Percentiles rank a stretch among this genome's conserved stretches.
These are phyloP conservation scores for Metschnikowia noctiluminum DNA, from an alignment of 805 yeast species.

Conservation along the genomic window DNA sequence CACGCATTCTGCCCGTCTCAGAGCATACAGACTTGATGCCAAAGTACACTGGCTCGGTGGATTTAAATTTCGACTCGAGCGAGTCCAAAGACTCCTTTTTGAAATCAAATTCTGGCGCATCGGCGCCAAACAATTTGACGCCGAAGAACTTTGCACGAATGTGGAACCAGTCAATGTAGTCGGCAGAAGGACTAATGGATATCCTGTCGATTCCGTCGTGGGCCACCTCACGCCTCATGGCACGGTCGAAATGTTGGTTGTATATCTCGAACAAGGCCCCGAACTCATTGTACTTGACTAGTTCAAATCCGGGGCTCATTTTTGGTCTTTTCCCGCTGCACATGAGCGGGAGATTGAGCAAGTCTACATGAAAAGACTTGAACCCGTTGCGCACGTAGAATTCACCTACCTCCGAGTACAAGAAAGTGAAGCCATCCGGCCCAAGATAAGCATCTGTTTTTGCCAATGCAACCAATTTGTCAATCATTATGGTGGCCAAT, in stretches of 20 bases:
- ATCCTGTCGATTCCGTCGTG: constrained; percentile 32
- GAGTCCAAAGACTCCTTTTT: constrained; percentile 10
- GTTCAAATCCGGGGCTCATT: constrained; percentile 9
- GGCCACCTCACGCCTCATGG: constrained; percentile 19
- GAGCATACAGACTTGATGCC: constrained; percentile 27
- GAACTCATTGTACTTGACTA: constrained; percentile 31
- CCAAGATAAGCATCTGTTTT: constrained; percentile 23
- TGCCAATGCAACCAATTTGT: constrained; percentile 28
- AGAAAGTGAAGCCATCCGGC: constrained; percentile 32
- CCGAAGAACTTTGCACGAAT: constrained; percentile 33
- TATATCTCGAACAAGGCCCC: constrained; percentile 22
- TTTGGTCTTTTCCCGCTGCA: not conserved
- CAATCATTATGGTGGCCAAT: constrained; percentile 38
- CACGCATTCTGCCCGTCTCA: constrained; percentile 20
- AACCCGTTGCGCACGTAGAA: constrained; percentile 39
- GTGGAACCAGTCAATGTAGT: constrained; percentile 41
- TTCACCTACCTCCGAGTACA: constrained; percentile 44
- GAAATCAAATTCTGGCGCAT: constrained; percentile 4
- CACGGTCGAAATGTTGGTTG: constrained; percentile 19
- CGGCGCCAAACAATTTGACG: constrained; percentile 12
- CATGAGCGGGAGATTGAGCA: constrained; percentile 24
- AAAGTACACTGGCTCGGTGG: constrained; percentile 28
- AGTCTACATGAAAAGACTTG: constrained; percentile 34
- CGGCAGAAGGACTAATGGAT: constrained; percentile 26
- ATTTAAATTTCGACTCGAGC: constrained; percentile 19